Evolutionary conservation across 148 eudicot species (phyloP).

Genomic region (Rhododendron vialii): DNA sequence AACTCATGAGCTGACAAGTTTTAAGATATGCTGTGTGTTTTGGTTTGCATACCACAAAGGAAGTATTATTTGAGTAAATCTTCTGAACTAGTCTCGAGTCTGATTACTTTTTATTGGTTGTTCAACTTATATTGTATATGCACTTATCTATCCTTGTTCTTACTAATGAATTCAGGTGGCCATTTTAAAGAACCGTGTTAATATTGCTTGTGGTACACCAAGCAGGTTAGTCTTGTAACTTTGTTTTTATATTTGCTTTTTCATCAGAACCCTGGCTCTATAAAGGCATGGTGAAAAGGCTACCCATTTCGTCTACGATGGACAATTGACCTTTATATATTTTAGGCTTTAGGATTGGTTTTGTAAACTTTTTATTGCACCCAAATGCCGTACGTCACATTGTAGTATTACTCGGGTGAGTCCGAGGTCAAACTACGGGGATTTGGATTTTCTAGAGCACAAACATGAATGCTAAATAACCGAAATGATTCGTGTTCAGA

Average conservation of each 20-base stretch:
- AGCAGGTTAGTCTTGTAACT: slow-evolving; percentile 51
- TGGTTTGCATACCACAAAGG: background rate
- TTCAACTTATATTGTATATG: background rate
- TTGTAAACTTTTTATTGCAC: background rate
- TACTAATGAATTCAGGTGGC: slow-evolving; percentile 43
- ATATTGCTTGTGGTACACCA: slow-evolving; percentile 91
- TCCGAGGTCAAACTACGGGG: background rate
- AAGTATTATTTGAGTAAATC: background rate
- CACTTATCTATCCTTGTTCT: background rate
- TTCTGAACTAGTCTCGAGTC: background rate
- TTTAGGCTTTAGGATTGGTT: background rate
- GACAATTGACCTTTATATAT: background rate
- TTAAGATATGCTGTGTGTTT: background rate
- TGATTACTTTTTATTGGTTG: background rate
- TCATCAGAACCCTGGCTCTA: background rate
- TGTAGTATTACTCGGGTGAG: background rate
- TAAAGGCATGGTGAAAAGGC: background rate
- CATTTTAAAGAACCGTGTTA: slow-evolving; percentile 65
- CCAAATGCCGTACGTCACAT: background rate
- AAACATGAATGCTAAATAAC: background rate
- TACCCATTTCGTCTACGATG: background rate
- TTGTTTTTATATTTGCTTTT: background rate
- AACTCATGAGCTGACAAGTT: background rate
- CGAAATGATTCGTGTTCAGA: background rate
- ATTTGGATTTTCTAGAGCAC: background rate